Percentiles rank a stretch among this genome's conserved stretches.
phyloP scores from a whole-genome alignment of 83 land plant species.

The Diphasiastrum complanatum region DNA sequence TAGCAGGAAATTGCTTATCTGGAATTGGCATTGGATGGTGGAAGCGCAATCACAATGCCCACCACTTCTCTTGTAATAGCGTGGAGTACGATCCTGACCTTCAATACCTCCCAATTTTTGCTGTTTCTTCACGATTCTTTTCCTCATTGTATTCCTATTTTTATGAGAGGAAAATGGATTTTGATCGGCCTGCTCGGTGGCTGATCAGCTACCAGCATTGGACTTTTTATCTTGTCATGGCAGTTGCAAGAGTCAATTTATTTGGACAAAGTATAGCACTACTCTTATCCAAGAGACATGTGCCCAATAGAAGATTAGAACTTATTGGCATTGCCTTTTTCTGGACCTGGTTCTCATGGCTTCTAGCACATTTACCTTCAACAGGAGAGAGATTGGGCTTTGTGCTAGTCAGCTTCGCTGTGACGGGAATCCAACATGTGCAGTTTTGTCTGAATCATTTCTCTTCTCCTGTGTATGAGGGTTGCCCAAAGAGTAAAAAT shows the following conservation, averaged over 20 bases:
- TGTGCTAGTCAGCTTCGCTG: slow-evolving; percentile 52
- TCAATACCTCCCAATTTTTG: slow-evolving; percentile 74
- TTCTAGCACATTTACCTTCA: slow-evolving; percentile 54
- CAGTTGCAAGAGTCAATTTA: slow-evolving; percentile 66
- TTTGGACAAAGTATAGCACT: slow-evolving; percentile 53
- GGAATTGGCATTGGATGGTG: slow-evolving; percentile 94
- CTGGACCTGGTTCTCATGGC: slow-evolving; percentile 65
- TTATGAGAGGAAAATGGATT: slow-evolving; percentile 57
- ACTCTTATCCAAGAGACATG: slow-evolving; percentile 39
- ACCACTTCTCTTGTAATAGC: slow-evolving; percentile 73
- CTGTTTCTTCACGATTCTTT: slow-evolving; percentile 53
- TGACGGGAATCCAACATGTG: slow-evolving; percentile 70
- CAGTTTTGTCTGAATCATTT: slow-evolving; percentile 86
- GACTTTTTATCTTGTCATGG: slow-evolving; percentile 81
- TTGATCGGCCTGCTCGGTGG: slow-evolving; percentile 48
- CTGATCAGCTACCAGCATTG: slow-evolving; percentile 80
- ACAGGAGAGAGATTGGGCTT: slow-evolving; percentile 51
- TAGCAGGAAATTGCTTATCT: slow-evolving; percentile 60
- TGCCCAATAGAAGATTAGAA: slow-evolving; percentile 51
- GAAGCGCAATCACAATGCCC: slow-evolving; percentile 87
- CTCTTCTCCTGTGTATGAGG: slow-evolving; percentile 60
- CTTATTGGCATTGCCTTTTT: slow-evolving; percentile 46
- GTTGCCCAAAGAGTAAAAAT: slow-evolving; percentile 48
- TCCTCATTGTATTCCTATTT: slow-evolving; percentile 47
- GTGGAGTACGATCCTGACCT: slow-evolving; percentile 79